Percentiles rank a stretch among this genome's conserved stretches.
These are phyloP conservation scores for Vitis rupestris DNA, from an alignment of 164 flowering plant species.

Conservation along the genomic window DNA sequence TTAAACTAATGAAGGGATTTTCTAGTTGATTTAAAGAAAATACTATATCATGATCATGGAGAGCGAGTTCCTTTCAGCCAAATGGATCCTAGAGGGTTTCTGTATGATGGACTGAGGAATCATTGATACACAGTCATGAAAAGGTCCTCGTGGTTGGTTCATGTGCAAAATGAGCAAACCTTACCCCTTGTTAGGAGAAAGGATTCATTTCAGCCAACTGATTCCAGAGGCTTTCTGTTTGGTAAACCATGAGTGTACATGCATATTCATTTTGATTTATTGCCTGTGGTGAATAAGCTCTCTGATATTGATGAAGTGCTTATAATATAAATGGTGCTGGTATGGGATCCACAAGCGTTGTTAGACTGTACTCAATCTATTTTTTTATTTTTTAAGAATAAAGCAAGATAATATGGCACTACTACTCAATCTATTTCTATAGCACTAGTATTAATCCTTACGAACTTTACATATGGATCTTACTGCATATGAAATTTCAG, in stretches of 20 bases:
- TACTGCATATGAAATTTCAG: conserved; percentile 21
- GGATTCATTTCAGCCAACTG: not conserved
- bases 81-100: no score
- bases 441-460: no score
- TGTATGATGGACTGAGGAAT: no score
- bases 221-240: not conserved
- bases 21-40: no score
- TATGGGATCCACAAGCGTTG: not conserved
- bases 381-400: not conserved
- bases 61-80: no score
- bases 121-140: no score
- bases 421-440: no score
- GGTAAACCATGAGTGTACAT: not conserved
- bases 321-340: not conserved
- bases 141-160: no score
- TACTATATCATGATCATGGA: no score
- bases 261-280: not conserved
- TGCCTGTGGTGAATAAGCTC: not conserved
- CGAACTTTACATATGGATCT: not conserved
- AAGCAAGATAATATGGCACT: not conserved
- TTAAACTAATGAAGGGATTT: no score
- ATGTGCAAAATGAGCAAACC: no score
- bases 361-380: not conserved
- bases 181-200: not conserved
- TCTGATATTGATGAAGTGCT: not conserved